Evolutionary conservation across 345 rosid species (phyloP).

Genomic region (Anastatica hierochuntica): DNA sequence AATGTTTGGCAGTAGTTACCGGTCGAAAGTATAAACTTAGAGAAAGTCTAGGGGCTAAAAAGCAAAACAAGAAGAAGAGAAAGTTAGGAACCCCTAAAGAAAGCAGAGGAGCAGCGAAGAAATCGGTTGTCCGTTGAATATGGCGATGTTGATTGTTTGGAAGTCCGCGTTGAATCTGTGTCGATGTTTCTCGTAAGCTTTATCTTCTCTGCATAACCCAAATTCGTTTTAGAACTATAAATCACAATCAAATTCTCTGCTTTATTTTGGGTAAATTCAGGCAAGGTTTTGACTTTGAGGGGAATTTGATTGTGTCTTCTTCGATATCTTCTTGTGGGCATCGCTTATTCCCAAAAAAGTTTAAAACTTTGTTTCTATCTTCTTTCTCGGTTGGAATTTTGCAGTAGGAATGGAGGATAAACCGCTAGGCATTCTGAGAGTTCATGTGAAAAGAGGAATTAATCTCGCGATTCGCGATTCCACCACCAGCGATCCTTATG

Average conservation of each 20-base stretch:
- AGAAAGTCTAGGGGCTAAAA: too few species aligned
- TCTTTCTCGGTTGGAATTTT: too few species aligned
- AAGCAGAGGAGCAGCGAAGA: slow-evolving; percentile 25
- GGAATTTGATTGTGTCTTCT: neutral
- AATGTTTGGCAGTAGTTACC: too few species aligned
- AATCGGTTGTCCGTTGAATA: slow-evolving; percentile 13
- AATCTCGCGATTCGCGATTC: slow-evolving; percentile 41
- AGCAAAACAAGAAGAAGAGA: too few species aligned
- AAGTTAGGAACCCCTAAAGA: too few species aligned
- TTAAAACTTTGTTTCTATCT: too few species aligned
- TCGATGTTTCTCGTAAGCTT: neutral
- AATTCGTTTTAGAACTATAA: neutral
- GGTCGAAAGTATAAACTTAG: too few species aligned
- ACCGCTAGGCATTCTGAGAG: slow-evolving; percentile 32
- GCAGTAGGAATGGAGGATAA: slow-evolving; percentile 36
- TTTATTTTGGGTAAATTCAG: too few species aligned
- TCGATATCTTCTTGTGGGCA: neutral
- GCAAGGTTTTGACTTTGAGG: too few species aligned
- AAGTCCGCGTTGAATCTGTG: slow-evolving; percentile 10
- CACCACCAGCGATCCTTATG: slow-evolving; percentile 46
- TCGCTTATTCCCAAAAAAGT: too few species aligned
- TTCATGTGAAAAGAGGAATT: slow-evolving; percentile 38
- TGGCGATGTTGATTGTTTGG: slow-evolving; percentile 10
- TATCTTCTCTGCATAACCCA: too few species aligned
- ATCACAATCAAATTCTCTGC: slow-evolving; percentile 13